Percentiles rank a stretch among this genome's conserved stretches.
Conservation (phyloP, 1,284 basidiomycete species). For the Pholiota adiposa region DNA sequence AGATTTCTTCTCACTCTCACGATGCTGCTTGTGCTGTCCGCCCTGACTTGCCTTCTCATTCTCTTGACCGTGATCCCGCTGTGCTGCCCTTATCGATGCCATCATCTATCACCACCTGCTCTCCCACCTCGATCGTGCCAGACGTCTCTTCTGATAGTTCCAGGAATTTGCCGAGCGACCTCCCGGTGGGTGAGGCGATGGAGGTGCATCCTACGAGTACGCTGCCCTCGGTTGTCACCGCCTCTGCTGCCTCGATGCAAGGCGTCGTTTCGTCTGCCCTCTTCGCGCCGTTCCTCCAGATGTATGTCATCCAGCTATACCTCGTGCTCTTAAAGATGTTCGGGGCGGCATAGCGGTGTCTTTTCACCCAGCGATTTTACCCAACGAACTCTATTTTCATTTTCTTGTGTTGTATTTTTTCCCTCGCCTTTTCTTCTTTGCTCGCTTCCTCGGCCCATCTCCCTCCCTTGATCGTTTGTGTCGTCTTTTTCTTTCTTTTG, state of each 20-base stretch:
- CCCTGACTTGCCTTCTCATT: neutral
- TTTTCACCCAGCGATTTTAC: too few species aligned
- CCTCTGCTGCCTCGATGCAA: neutral
- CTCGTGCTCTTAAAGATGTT: constrained; percentile 44
- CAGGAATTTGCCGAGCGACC: constrained; percentile 1
- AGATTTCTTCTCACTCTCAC: constrained; percentile 4
- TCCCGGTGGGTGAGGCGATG: neutral
- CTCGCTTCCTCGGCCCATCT: neutral
- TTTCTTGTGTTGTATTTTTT: constrained; percentile 3
- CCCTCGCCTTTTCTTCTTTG: neutral
- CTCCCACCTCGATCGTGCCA: neutral
- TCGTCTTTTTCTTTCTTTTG: neutral
- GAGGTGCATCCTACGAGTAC: neutral
- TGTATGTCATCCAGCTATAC: constrained; percentile 58
- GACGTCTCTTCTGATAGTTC: neutral
- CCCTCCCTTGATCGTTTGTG: neutral
- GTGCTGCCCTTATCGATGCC: constrained; percentile 4
- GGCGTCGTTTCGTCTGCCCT: constrained; percentile 39
- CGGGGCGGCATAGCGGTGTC: neutral
- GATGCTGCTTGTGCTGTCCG: neutral
- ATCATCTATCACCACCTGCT: neutral
- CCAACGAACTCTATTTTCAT: neutral
- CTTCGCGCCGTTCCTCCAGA: constrained; percentile 48
- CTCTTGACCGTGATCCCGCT: neutral
- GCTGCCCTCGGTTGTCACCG: neutral